phyloP scores from a whole-genome alignment of 805 yeast genomes.

The Hanseniaspora nectarophila region DNA sequence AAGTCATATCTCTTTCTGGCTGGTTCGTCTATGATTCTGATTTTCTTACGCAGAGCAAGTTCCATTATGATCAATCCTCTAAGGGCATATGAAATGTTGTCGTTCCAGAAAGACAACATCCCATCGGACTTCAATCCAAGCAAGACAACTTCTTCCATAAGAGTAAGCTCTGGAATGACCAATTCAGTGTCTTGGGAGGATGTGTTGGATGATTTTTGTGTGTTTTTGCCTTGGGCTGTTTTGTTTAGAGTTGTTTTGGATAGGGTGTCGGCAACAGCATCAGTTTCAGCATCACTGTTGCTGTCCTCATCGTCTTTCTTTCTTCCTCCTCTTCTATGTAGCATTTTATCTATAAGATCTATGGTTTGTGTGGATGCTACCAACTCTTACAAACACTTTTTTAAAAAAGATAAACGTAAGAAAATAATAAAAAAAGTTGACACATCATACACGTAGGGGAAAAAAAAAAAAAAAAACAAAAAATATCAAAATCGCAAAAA shows the following conservation, averaged over 20 bases:
- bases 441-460: too few relatives aligned
- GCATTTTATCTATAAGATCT: neutral
- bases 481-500: too few relatives aligned
- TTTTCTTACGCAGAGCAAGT: conserved; percentile 80
- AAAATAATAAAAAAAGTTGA: too few relatives aligned
- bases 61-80: conserved; percentile 90
- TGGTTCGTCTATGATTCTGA: conserved; percentile 82
- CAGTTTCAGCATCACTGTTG: conserved; percentile 9
- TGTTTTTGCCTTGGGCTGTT: conserved; percentile 2
- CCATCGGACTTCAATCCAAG: conserved; percentile 96
- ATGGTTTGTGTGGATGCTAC: neutral
- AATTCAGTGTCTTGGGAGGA: conserved; percentile 24
- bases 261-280: neutral
- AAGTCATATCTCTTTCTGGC: conserved; percentile 80
- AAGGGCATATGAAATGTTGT: conserved; percentile 87
- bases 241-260: neutral
- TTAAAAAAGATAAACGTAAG: too few relatives aligned
- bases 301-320: conserved; percentile 20
- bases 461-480: neutral
- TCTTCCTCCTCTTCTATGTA: conserved; percentile 16
- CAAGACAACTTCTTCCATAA: conserved; percentile 92
- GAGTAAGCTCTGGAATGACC: conserved; percentile 55
- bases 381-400: too few relatives aligned
- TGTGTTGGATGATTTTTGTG: conserved; percentile 29
- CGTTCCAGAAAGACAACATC: conserved; percentile 94